phyloP scores from a whole-genome alignment of 768 basidiomycete genomes.

The Hydnum rufescens region DNA sequence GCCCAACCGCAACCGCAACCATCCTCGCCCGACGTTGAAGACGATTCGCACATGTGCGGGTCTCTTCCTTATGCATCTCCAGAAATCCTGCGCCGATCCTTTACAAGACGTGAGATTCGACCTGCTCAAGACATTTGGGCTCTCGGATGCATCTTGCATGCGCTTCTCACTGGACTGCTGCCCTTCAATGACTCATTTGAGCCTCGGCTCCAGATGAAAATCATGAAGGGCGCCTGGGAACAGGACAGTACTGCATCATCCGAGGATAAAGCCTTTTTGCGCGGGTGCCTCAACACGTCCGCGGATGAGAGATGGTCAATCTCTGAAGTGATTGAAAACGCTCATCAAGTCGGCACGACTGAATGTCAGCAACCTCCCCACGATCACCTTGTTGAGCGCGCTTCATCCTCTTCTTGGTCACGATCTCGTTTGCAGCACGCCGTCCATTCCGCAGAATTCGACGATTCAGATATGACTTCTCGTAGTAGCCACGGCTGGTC shows the following conservation, averaged over 20 bases:
- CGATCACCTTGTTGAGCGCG: neutral
- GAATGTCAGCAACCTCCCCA: neutral
- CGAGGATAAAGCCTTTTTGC: neutral
- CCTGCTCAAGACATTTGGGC: conserved; percentile 95
- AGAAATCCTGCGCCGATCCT: conserved; percentile 39
- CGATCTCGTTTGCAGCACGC: neutral
- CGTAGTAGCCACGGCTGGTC: neutral
- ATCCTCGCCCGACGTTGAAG: neutral
- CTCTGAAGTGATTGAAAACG: neutral
- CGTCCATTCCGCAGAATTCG: neutral
- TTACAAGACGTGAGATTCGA: conserved; percentile 15
- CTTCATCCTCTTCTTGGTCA: neutral
- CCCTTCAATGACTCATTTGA: conserved; percentile 85
- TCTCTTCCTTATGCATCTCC: conserved; percentile 84
- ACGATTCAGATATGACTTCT: neutral
- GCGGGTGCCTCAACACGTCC: neutral
- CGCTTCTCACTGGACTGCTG: conserved; percentile 61
- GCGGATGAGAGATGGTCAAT: neutral
- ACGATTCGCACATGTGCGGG: conserved; percentile 29
- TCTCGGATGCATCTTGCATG: conserved; percentile 73
- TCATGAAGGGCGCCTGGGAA: conserved; percentile 47
- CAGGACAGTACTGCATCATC: neutral
- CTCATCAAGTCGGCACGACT: neutral
- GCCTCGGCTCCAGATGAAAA: conserved; percentile 80
- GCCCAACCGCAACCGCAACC: neutral